Evolutionary conservation across 179 eudicot species (phyloP).

Genomic region (Monotropa hypopitys): DNA sequence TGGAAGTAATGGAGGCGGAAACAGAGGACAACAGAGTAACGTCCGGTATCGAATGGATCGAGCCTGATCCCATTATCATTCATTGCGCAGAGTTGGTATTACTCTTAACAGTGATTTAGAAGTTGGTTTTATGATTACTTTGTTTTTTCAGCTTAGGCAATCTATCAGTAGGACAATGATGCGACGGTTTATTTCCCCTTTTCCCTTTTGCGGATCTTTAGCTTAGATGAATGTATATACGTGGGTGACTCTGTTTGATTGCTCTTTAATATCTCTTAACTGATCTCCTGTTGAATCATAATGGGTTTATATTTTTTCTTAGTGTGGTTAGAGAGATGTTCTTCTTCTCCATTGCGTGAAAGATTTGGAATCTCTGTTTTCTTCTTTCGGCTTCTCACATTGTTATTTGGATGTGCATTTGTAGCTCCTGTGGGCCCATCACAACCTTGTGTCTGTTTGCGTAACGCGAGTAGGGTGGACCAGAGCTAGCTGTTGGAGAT

Average conservation of each 20-base stretch:
- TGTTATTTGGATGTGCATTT: not conserved
- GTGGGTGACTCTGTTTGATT: not conserved
- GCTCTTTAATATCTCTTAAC: not conserved
- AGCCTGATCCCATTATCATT: not conserved
- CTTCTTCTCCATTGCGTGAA: not conserved
- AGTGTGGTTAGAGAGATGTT: not conserved
- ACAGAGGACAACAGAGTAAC: constrained; percentile 8
- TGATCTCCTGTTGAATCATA: not conserved
- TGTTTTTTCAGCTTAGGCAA: not conserved
- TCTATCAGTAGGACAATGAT: not conserved
- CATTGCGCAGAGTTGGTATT: not conserved
- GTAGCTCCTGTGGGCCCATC: not conserved
- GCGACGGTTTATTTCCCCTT: not conserved
- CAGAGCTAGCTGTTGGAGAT: too few species aligned
- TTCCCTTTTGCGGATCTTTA: not conserved
- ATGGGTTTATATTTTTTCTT: not conserved
- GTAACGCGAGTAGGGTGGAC: not conserved
- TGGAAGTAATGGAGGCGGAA: not conserved
- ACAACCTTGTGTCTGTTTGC: not conserved
- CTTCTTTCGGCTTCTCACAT: not conserved
- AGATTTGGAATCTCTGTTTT: constrained; percentile 1
- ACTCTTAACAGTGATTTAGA: not conserved
- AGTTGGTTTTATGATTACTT: not conserved
- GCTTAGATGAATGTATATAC: not conserved
- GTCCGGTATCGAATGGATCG: constrained; percentile 16